Conservation (phyloP, 306 rosid species). For the Trifolium subterraneum region DNA sequence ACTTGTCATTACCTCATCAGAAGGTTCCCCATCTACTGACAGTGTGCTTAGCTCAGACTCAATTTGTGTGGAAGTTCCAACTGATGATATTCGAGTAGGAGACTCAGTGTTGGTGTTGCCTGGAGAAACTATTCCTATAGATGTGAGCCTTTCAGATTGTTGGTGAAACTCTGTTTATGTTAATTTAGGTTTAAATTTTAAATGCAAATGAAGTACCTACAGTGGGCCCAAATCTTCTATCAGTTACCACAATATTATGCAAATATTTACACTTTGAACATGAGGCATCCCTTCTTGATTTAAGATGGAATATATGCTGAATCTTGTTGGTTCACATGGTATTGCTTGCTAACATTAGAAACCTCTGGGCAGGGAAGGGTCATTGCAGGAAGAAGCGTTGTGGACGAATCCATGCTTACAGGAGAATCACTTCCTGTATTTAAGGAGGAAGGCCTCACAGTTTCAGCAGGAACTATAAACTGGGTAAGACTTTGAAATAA, state of each 20-base stretch:
- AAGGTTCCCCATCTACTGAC: conserved; percentile 60
- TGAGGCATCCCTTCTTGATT: conserved; percentile 29
- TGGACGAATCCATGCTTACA: conserved; percentile 98
- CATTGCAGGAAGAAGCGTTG: conserved; percentile 92
- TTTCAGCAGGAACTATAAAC: conserved; percentile 92
- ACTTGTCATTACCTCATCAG: conserved; percentile 85
- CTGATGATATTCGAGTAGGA: conserved; percentile 94
- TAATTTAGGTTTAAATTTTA: conserved; percentile 27
- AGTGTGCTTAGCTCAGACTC: conserved; percentile 78
- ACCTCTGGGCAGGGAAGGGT: conserved; percentile 74
- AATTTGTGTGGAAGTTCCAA: conserved; percentile 80
- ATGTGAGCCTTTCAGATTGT: conserved; percentile 67
- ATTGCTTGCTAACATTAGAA: conserved; percentile 43
- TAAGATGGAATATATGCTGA: conserved; percentile 34
- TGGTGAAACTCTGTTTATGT: conserved; percentile 26
- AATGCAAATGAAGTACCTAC: conserved; percentile 28
- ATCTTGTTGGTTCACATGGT: conserved; percentile 36
- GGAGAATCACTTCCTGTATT: conserved; percentile 98
- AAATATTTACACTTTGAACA: conserved; percentile 26
- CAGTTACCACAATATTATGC: conserved; percentile 18
- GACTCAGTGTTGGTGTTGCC: conserved; percentile 93
- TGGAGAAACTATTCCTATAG: conserved; percentile 94
- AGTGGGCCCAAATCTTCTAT: conserved; percentile 12
- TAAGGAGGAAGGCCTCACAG: conserved; percentile 83
- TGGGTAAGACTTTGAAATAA: conserved; percentile 70